Conservation (phyloP, 163 green algal genomes). For the Botryococcus braunii region DNA sequence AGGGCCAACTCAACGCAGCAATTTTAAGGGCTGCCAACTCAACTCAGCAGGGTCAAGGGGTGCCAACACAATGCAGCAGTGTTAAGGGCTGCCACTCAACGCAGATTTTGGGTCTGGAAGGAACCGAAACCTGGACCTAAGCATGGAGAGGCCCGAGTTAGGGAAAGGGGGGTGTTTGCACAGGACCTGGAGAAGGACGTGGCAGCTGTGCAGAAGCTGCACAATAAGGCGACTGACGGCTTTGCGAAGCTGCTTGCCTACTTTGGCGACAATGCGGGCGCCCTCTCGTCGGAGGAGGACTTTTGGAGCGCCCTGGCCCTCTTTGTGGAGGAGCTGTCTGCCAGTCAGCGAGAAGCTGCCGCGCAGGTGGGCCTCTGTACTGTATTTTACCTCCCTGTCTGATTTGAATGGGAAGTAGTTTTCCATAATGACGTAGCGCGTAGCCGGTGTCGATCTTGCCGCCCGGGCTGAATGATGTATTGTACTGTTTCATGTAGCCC, state of each 20-base stretch:
- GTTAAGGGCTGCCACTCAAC: neutral
- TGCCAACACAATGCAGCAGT: neutral
- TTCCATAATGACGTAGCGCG: too few relatives aligned
- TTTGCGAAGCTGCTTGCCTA: conserved; percentile 29
- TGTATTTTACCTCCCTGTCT: too few relatives aligned
- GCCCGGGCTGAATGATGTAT: too few relatives aligned
- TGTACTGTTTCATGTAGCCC: too few relatives aligned
- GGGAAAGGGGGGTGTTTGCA: neutral
- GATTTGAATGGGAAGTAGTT: too few relatives aligned
- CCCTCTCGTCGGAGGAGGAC: conserved; percentile 24
- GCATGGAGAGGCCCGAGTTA: neutral
- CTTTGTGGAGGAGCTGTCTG: conserved; percentile 19
- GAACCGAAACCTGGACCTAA: neutral
- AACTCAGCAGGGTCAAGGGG: neutral
- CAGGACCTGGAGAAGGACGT: conserved; percentile 16
- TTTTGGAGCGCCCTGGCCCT: conserved; percentile 27
- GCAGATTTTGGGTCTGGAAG: neutral
- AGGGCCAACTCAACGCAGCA: too few relatives aligned
- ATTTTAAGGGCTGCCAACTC: neutral
- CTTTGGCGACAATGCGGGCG: conserved; percentile 31
- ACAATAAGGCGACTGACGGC: conserved; percentile 8
- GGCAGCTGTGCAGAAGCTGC: conserved; percentile 5
- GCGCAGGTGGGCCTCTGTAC: too few relatives aligned
- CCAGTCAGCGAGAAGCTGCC: conserved; percentile 11
- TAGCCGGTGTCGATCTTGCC: too few relatives aligned